Percentiles rank a stretch among this genome's conserved stretches.
Conservation (phyloP, 2,329 filamentous ascomycete genomes). For the Aspergillus ibericus region DNA sequence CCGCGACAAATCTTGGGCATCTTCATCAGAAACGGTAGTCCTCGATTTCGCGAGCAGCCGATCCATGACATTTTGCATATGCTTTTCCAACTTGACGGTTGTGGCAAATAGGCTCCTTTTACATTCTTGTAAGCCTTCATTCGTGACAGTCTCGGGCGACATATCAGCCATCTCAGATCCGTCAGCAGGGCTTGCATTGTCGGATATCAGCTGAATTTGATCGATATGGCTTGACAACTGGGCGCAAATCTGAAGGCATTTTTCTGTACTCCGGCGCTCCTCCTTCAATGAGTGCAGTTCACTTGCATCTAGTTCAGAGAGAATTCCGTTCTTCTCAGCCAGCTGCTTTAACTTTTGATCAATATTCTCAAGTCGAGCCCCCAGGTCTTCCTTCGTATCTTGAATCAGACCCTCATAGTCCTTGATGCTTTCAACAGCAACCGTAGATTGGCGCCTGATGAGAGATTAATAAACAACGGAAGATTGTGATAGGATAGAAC, state of each 20-base stretch:
- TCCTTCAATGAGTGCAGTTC: constrained; percentile 29
- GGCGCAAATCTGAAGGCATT: constrained; percentile 33
- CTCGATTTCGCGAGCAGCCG: constrained; percentile 34
- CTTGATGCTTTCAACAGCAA: constrained; percentile 30
- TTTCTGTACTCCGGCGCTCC: constrained; percentile 31
- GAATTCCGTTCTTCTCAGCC: constrained; percentile 9
- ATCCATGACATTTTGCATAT: constrained; percentile 34
- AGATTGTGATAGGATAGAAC: constrained; percentile 4
- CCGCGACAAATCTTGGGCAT: constrained; percentile 32
- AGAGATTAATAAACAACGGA: constrained; percentile 12
- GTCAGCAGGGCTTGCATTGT: constrained; percentile 17
- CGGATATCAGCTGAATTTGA: constrained; percentile 24
- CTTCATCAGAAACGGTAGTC: constrained; percentile 27
- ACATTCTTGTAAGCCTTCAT: constrained; percentile 37
- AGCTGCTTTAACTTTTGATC: constrained; percentile 28
- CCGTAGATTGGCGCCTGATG: constrained; percentile 33
- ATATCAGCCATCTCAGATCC: constrained; percentile 11
- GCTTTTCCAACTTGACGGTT: constrained; percentile 31
- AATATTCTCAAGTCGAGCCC: constrained; percentile 29
- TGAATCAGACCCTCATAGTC: constrained; percentile 28
- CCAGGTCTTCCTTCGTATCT: constrained; percentile 27
- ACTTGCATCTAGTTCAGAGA: constrained; percentile 18
- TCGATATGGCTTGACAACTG: constrained; percentile 31
- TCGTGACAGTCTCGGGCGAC: constrained; percentile 31
- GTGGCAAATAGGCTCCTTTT: constrained; percentile 31